These are phyloP conservation scores for Diplosphaera chodatii DNA, from an alignment of 139 green algal genomes.

Conservation along the genomic window DNA sequence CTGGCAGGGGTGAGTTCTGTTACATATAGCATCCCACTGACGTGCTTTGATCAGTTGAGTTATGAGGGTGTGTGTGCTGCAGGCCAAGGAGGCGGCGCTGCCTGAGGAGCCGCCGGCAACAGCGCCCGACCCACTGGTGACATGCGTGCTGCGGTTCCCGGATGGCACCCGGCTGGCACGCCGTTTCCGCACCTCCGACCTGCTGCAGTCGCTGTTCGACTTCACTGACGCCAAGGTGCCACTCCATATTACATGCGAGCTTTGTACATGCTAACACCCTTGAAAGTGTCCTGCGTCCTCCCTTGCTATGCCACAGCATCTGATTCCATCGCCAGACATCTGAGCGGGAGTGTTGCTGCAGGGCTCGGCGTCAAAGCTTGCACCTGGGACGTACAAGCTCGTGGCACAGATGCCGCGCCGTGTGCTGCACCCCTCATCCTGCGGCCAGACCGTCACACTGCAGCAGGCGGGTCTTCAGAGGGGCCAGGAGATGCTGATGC, in stretches of 20 bases:
- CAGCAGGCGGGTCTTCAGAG: slow-evolving; percentile 25
- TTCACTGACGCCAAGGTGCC: slow-evolving; percentile 57
- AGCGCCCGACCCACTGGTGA: slow-evolving; percentile 6
- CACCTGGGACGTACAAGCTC: slow-evolving; percentile 44
- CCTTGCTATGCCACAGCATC: too few relatives aligned
- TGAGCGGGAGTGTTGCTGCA: too few relatives aligned
- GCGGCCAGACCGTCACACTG: slow-evolving; percentile 11
- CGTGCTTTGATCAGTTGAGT: too few relatives aligned
- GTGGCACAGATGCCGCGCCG: slow-evolving; percentile 60
- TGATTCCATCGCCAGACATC: too few relatives aligned
- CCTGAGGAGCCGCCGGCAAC: slow-evolving; percentile 37
- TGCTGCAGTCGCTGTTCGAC: slow-evolving; percentile 49
- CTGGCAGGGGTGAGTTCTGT: too few relatives aligned
- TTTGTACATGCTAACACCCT: too few relatives aligned
- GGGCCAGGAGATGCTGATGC: slow-evolving; percentile 27
- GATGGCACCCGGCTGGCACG: slow-evolving; percentile 46
- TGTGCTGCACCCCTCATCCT: slow-evolving; percentile 23
- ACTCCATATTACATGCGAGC: too few relatives aligned
- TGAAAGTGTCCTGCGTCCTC: too few relatives aligned
- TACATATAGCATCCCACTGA: too few relatives aligned
- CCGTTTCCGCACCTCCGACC: slow-evolving; percentile 39
- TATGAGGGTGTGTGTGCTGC: too few relatives aligned
- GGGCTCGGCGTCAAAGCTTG: not conserved
- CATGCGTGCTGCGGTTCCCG: slow-evolving; percentile 58
- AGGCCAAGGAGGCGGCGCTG: slow-evolving; percentile 30